Conservation (phyloP, 2,329 filamentous ascomycete species). For the Talaromyces marneffei region DNA sequence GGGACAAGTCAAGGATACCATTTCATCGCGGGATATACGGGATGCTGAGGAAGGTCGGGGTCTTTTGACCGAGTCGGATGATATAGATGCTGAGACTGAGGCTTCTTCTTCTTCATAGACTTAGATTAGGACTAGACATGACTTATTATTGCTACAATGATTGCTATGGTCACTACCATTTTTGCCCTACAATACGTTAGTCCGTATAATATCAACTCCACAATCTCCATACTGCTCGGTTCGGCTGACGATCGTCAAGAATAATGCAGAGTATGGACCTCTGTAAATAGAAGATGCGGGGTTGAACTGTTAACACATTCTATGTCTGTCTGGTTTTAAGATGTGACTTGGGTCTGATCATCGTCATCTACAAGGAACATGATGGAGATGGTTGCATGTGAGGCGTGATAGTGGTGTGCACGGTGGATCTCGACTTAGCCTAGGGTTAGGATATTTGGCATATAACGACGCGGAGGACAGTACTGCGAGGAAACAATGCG, state of each 20-base stretch:
- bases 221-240: neutral
- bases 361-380: neutral
- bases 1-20: neutral
- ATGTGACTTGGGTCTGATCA: neutral
- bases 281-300: neutral
- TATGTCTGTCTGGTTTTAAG: neutral
- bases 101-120: neutral
- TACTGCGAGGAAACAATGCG: neutral
- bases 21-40: neutral
- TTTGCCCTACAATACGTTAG: neutral
- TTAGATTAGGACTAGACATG: neutral
- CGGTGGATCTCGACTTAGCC: neutral
- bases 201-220: neutral
- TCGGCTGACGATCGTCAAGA: neutral
- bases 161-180: neutral
- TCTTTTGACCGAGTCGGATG: conserved; percentile 7
- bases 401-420: neutral
- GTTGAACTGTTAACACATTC: neutral
- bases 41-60: conserved; percentile 12
- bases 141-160: neutral
- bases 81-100: neutral
- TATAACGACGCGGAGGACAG: neutral
- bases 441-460: neutral
- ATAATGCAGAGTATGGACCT: neutral
- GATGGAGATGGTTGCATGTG: neutral